phyloP scores from a whole-genome alignment of 768 basidiomycete genomes.

The Xerocomellus chrysenteron region DNA sequence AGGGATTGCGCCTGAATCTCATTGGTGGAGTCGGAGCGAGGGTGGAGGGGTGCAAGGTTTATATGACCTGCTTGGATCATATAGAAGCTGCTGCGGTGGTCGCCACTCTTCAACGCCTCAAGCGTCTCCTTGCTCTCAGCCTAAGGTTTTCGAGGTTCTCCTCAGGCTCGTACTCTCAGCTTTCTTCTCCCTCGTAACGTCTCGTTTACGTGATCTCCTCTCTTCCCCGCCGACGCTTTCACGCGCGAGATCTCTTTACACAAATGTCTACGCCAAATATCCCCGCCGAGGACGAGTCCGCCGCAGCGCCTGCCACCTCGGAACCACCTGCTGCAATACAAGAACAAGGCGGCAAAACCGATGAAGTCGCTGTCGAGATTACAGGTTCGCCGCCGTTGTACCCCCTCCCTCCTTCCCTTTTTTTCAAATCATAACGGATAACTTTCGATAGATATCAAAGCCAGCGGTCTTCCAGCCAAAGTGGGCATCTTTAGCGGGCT shows the following conservation, averaged over 20 bases:
- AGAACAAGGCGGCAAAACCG: conserved; percentile 2
- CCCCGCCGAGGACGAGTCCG: not conserved
- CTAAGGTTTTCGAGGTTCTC: not conserved
- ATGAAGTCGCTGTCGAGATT: conserved; percentile 29
- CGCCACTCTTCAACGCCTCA: not conserved
- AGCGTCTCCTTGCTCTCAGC: not conserved
- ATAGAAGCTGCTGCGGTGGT: conserved; percentile 1
- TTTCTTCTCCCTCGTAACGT: not conserved
- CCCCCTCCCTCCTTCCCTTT: too few relatives aligned
- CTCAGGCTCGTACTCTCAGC: not conserved
- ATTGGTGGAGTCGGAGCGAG: conserved; percentile 25
- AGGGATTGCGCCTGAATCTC: conserved; percentile 14
- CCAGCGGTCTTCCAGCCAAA: conserved; percentile 35
- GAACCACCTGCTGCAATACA: not conserved
- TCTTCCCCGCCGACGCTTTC: not conserved
- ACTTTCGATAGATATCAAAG: conserved; percentile 29
- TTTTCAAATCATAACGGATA: not conserved
- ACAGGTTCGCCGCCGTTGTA: conserved; percentile 15
- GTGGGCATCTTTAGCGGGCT: conserved; percentile 29
- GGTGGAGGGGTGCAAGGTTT: conserved; percentile 14
- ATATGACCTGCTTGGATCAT: conserved; percentile 19
- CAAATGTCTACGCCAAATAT: conserved; percentile 15
- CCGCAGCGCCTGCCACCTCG: not conserved
- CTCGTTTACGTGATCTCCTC: not conserved
- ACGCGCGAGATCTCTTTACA: not conserved